Conservation (phyloP, 345 rosid species). For the Sapria himalayana region DNA sequence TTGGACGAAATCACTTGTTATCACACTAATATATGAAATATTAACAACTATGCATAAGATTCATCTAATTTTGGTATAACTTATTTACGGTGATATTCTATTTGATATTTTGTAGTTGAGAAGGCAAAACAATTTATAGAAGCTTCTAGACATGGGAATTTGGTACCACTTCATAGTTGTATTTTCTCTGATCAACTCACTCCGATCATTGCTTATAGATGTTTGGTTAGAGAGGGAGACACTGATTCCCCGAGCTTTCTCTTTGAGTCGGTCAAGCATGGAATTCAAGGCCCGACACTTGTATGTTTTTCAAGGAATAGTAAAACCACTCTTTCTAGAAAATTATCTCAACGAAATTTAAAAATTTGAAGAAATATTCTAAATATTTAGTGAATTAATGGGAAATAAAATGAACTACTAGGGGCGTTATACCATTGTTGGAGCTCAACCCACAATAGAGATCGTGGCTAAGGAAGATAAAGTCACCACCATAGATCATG, state of each 20-base stretch:
- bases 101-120: constrained; percentile 14
- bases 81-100: background rate
- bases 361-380: no score
- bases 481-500: constrained; percentile 59
- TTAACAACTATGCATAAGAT: no score
- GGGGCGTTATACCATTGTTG: constrained; percentile 74
- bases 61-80: background rate
- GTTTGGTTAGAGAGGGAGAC: constrained; percentile 71
- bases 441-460: constrained; percentile 67
- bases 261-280: constrained; percentile 68
- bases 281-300: constrained; percentile 29
- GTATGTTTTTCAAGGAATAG: no score
- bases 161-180: constrained; percentile 48
- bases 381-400: no score
- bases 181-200: constrained; percentile 81
- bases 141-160: constrained; percentile 39
- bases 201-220: constrained; percentile 72
- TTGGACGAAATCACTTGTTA: no score
- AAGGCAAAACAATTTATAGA: constrained; percentile 27
- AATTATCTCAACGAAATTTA: no score
- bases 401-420: no score
- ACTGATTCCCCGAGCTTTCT: constrained; percentile 80
- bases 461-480: constrained; percentile 53
- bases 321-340: no score
- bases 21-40: no score